These are phyloP conservation scores for Heritiera littoralis DNA, from an alignment of 345 rosid species.

Conservation along the genomic window DNA sequence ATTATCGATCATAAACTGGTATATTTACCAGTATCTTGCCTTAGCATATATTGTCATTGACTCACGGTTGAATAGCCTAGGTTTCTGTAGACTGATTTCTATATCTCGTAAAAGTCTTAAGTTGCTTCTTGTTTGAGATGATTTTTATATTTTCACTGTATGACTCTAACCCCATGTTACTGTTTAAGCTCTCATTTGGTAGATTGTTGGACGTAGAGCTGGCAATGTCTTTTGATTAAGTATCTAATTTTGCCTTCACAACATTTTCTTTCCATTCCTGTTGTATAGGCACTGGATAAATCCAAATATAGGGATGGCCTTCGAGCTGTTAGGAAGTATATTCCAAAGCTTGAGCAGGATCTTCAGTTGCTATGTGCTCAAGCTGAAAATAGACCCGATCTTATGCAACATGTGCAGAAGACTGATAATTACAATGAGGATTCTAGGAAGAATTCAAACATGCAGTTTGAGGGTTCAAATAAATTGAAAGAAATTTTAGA, in stretches of 20 bases:
- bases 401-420: conserved; percentile 29
- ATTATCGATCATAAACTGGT: not conserved
- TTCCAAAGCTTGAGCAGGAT: conserved; percentile 89
- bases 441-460: conserved; percentile 25
- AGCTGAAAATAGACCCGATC: conserved; percentile 30
- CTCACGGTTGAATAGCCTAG: not conserved
- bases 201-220: not conserved
- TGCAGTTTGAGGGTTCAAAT: conserved; percentile 34
- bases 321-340: conserved; percentile 69
- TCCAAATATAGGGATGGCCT: conserved; percentile 84
- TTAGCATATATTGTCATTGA: not conserved
- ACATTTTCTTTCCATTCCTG: conserved; percentile 13
- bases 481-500: conserved; percentile 53
- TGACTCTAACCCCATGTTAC: not conserved
- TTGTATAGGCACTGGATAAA: conserved; percentile 73
- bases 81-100: not conserved
- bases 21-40: not conserved
- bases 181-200: conserved; percentile 5
- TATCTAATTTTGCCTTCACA: not conserved
- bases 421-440: conserved; percentile 14
- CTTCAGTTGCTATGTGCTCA: conserved; percentile 69
- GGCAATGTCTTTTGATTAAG: not conserved
- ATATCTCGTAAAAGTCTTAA: not conserved
- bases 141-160: not conserved
- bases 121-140: not conserved